Base-by-base conservation (phyloP, 1,284 basidiomycete genomes). In the Trichosporon ovoides region DNA sequence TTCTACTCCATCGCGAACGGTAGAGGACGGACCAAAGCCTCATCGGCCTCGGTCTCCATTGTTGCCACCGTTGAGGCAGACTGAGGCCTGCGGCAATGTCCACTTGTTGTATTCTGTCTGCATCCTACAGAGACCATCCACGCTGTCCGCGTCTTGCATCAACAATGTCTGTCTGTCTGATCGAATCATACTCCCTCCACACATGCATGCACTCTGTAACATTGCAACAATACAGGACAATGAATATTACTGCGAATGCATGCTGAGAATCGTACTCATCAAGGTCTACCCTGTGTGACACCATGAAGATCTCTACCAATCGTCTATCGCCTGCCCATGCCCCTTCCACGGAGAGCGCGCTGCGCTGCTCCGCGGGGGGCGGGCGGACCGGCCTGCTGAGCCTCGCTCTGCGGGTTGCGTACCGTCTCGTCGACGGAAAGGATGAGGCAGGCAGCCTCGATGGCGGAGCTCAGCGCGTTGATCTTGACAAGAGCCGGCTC, bases 401-500 rank as follows among this genome's bases (percentile, higher is more conserved):
- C 69, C 83, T 94, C 90, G 72, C 87, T 91, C 75, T 94, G 90
- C 7, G 92, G 92, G 74, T 92, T 94, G 64, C 88, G 82, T 28
- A 96, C 91, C 7, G 93, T 97, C 81, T 96, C 93, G 72, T 97
- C 93, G 5, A 97, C 89, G 66, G 89, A 92, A 59, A 97, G 78
- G 68, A 98, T 93, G 74, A 99, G 78, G 77, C 91, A 97, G 10
- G 95, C 94, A 11, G 96, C 96, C 79, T 99, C 96, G 16, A 92
- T 83, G 13, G 96, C 95, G 69, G 91, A 94, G 72, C 85, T 87
- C 69, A 99, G 86, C 18, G 95, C 96, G 72, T 98, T 99, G 60
- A 88, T 81, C 80, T 98, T 98, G 71, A 98, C 90, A 56, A 98
- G 81, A 65, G 88, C 88, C 14, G 96, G 95, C 76, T 98, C 96